phyloP scores from a whole-genome alignment of 2,329 filamentous ascomycete species.

The Chaetomium globosum region DNA sequence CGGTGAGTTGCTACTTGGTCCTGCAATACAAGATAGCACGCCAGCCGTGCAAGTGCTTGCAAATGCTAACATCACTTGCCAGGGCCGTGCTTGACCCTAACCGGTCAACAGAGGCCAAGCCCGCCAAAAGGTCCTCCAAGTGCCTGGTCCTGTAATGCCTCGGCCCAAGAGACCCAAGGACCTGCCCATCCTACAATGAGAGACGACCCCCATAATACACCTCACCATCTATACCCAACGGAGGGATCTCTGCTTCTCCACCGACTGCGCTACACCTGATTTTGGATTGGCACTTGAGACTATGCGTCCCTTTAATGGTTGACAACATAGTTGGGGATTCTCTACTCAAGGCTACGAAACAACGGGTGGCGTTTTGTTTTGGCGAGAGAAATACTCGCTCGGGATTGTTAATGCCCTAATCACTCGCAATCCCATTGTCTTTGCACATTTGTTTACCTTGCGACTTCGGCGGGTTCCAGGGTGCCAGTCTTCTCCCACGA shows the following conservation, averaged over 20 bases:
- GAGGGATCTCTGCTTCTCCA: constrained; percentile 27
- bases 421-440: constrained; percentile 7
- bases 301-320: constrained; percentile 16
- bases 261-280: constrained; percentile 8
- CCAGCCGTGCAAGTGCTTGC: background rate
- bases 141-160: constrained; percentile 66
- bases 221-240: constrained; percentile 33
- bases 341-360: constrained; percentile 8
- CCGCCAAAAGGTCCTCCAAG: constrained; percentile 61
- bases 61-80: constrained; percentile 8
- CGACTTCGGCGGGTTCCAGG: constrained; percentile 27
- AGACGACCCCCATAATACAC: constrained; percentile 28
- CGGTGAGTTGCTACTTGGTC: constrained; percentile 63
- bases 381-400: constrained; percentile 4
- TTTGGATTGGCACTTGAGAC: constrained; percentile 23
- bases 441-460: constrained; percentile 2
- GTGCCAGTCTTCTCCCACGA: constrained; percentile 5
- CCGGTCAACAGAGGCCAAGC: constrained; percentile 46
- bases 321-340: constrained; percentile 10
- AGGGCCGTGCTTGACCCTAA: constrained; percentile 73
- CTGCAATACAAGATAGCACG: no score
- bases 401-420: constrained; percentile 17
- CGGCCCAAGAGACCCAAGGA: background rate
- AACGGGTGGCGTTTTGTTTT: background rate
- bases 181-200: constrained; percentile 19